These are phyloP conservation scores for Quercus mongolica DNA, from an alignment of 306 rosid species.

Conservation along the genomic window DNA sequence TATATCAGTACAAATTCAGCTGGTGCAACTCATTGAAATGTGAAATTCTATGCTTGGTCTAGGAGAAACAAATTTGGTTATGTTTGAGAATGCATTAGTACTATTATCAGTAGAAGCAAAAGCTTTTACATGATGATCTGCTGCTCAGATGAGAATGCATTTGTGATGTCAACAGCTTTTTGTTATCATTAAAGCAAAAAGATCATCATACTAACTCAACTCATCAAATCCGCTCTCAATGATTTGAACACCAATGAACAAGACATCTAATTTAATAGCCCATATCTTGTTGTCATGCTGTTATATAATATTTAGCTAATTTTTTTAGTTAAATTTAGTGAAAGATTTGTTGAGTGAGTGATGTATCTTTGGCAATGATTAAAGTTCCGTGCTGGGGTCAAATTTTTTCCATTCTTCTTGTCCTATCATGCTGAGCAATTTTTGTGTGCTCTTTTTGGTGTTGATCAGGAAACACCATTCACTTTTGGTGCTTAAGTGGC, in stretches of 20 bases:
- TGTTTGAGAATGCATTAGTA: no score
- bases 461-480: conserved; percentile 31
- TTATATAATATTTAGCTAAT: neutral
- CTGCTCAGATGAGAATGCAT: no score
- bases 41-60: no score
- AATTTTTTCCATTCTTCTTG: conserved; percentile 19
- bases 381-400: conserved; percentile 17
- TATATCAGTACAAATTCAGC: no score
- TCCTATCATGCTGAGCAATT: conserved; percentile 19
- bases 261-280: neutral
- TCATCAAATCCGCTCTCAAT: conserved; percentile 23
- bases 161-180: neutral
- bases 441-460: conserved; percentile 20
- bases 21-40: no score
- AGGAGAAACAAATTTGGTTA: no score
- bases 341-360: conserved; percentile 12
- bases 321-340: neutral
- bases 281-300: neutral
- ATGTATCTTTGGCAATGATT: conserved; percentile 37
- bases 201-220: conserved; percentile 32
- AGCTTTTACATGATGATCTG: no score
- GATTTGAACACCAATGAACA: conserved; percentile 2
- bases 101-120: no score
- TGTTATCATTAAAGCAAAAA: conserved; percentile 7
- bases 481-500: conserved; percentile 26